Evolutionary conservation across 345 rosid genomes (phyloP).

Genomic region (Brassica incana): DNA sequence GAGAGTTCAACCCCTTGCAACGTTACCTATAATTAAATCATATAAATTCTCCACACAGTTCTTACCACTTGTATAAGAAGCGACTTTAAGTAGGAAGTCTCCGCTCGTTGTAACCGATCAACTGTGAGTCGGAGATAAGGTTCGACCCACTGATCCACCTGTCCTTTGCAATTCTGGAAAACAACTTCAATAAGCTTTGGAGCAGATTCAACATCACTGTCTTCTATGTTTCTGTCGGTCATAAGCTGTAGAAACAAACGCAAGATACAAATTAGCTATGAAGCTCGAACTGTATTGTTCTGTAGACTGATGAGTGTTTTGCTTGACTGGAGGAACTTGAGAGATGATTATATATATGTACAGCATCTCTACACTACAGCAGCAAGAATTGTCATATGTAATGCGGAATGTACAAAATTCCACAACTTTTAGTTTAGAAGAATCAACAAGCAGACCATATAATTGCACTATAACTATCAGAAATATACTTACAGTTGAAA

Average conservation of each 20-base stretch:
- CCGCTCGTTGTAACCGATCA: slow-evolving; percentile 74
- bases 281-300: neutral
- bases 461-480: neutral
- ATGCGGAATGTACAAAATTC: neutral
- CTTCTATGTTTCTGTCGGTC: slow-evolving; percentile 4
- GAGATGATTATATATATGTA: slow-evolving; percentile 24
- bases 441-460: neutral
- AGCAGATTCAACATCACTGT: neutral
- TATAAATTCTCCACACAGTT: slow-evolving; percentile 1
- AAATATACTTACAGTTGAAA: neutral
- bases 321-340: slow-evolving; percentile 15
- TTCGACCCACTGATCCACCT: neutral
- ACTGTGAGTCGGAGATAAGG: slow-evolving; percentile 71
- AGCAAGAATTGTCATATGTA: slow-evolving; percentile 15
- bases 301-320: slow-evolving; percentile 1
- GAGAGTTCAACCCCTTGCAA: too few relatives aligned
- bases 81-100: slow-evolving; percentile 78
- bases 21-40: too few relatives aligned
- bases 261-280: neutral
- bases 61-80: slow-evolving; percentile 98
- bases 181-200: neutral
- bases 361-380: neutral
- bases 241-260: neutral
- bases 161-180: slow-evolving; percentile 1
- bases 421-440: neutral